Conservation (phyloP, 768 basidiomycete species). For the Sporobolomyces pararoseus region DNA sequence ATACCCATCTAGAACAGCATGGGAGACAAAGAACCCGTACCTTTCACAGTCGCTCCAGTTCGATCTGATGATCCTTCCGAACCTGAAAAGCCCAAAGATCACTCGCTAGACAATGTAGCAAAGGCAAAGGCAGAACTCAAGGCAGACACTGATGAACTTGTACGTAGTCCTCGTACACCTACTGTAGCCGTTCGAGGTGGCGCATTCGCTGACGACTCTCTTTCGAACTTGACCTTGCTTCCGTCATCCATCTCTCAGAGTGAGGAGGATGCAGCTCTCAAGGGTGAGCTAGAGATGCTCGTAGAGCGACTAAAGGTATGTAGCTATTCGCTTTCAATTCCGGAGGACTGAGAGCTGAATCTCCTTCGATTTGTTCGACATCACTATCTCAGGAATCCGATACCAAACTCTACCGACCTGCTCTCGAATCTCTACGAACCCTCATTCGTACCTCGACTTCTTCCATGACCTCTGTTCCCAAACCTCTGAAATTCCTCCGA, state of each 20-base stretch:
- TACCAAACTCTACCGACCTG: conserved; percentile 75
- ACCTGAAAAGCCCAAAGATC: conserved; percentile 29
- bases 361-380: not conserved
- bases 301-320: conserved; percentile 82
- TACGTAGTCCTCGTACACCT: not conserved
- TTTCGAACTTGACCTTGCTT: not conserved
- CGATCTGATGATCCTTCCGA: conserved; percentile 31
- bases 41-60: conserved; percentile 34
- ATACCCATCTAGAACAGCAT: not conserved
- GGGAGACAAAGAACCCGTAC: conserved; percentile 29
- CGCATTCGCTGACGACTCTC: not conserved
- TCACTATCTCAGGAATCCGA: conserved; percentile 70
- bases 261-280: conserved; percentile 90
- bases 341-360: not conserved
- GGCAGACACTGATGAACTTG: conserved; percentile 36
- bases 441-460: conserved; percentile 94
- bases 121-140: conserved; percentile 43
- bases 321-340: not conserved
- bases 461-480: conserved; percentile 98
- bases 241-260: conserved; percentile 54
- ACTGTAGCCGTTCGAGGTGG: not conserved
- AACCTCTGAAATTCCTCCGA: conserved; percentile 95
- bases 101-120: conserved; percentile 10
- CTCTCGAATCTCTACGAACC: conserved; percentile 86
- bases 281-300: conserved; percentile 93